Evolutionary conservation across 2,329 filamentous ascomycete genomes (phyloP), one percentile per base, ranked within the genome.

Genomic region (Byssoonygena ceratinophila): DNA sequence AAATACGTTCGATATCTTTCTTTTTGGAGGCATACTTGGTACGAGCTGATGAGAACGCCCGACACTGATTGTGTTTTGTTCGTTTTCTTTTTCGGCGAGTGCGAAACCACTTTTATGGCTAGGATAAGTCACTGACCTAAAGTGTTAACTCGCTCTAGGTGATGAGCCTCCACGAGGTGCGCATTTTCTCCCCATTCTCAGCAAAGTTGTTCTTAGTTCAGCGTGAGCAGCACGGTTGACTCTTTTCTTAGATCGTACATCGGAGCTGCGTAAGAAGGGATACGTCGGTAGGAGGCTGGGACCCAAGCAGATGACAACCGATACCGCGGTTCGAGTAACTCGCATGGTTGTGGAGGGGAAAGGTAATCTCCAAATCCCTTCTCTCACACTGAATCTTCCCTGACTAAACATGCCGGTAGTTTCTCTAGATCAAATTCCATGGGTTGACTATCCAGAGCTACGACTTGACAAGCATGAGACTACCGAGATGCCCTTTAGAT

Each of bases 401-500:
- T 27, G 22, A 48, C n/a, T 14, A 20, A 14, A 22, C 14, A 46
- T 36, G 8, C 9, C 31, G 16, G 55, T 59, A 95, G 89, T 84
- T 34, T 78, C 85, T 0, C 74, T 98, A 44, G 81, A 85, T 52
- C 75, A 89, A 59, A 84, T 98, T 31, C 76, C 82, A 1, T 96
- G 92, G 65, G 68, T 92, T 31, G 90, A 97, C 66, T 83, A 87
- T 63, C 92, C 92, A 0, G 91, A 97, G 65, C 79, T 98, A 64
- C 83, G 83, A 64, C 84, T 97, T 67, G 87, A 87, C 67, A 83
- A 92, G 66, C 84, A 94, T 64, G 92, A 98, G 72, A 92, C 86
- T 67, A 95, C 90, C 0, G 79, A 95, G 68, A 97, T 98, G 92
- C 92, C 92, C 0, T 98, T 98, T 70, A 87, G 92, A 60, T 98